Conservation (phyloP, 306 rosid species). For the Cucumis melo region DNA sequence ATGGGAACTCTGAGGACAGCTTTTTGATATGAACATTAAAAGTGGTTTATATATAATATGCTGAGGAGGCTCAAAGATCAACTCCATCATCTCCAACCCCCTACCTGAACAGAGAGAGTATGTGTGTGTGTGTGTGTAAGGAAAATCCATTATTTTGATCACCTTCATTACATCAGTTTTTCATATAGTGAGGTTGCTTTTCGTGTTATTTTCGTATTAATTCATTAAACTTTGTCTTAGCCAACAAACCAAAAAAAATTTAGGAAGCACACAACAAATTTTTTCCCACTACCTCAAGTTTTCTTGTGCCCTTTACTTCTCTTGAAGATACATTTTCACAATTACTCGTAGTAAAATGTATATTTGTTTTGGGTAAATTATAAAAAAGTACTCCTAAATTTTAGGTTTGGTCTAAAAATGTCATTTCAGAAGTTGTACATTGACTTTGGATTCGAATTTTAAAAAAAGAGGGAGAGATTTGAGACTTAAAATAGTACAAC, state of each 20-base stretch:
- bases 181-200: neutral
- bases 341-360: neutral
- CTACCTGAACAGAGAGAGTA: neutral
- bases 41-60: neutral
- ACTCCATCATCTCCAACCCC: neutral
- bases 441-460: neutral
- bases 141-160: neutral
- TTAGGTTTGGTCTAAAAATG: too few relatives aligned
- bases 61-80: neutral
- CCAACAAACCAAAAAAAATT: neutral
- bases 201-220: neutral
- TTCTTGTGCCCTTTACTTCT: neutral
- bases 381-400: neutral
- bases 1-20: slow-evolving; percentile 83
- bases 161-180: neutral
- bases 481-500: neutral
- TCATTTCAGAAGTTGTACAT: neutral
- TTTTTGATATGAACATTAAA: slow-evolving; percentile 18
- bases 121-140: neutral
- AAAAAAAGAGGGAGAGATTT: too few relatives aligned
- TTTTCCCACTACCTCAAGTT: neutral
- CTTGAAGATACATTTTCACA: neutral
- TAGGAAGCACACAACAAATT: neutral
- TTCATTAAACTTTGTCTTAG: neutral
- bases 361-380: neutral